Conservation (phyloP, 768 basidiomycete species). For the Panaeolus papilionaceus region DNA sequence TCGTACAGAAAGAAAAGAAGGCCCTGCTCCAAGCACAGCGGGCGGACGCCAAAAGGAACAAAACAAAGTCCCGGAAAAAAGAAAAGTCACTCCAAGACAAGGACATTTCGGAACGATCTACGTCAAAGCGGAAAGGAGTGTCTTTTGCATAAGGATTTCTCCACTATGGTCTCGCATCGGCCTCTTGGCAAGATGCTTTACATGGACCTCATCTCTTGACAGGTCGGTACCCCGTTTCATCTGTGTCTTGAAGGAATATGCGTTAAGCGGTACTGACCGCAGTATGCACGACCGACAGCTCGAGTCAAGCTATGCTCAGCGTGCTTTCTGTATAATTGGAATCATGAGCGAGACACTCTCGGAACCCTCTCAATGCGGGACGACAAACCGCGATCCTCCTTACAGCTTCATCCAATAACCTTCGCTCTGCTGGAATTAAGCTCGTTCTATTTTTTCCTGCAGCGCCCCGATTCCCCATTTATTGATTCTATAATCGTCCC, state of each 20-base stretch:
- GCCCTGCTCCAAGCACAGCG: conserved; percentile 42
- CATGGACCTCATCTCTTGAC: not conserved
- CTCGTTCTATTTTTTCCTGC: not conserved
- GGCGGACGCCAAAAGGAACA: conserved; percentile 45
- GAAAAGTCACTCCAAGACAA: conserved; percentile 6
- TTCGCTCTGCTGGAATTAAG: not conserved
- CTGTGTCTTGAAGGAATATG: not conserved
- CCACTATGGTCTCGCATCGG: not conserved
- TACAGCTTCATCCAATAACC: too few species aligned
- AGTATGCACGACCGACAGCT: not conserved
- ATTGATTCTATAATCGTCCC: not conserved
- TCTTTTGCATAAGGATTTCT: conserved; percentile 20
- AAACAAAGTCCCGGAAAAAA: conserved; percentile 38
- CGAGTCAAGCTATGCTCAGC: not conserved
- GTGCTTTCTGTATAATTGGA: not conserved
- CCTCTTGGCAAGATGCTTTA: not conserved
- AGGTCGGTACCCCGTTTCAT: not conserved
- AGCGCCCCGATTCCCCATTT: not conserved
- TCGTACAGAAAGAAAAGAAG: conserved; percentile 48
- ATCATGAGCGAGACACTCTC: too few species aligned
- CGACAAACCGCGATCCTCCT: too few species aligned
- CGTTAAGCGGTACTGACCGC: not conserved
- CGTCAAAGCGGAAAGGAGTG: conserved; percentile 21
- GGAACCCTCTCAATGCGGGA: not conserved
- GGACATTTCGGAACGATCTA: conserved; percentile 11